Evolutionary conservation across 371 early-diverging fungal genomes (phyloP).

Genomic region (Syncephalastrum contaminatum): DNA sequence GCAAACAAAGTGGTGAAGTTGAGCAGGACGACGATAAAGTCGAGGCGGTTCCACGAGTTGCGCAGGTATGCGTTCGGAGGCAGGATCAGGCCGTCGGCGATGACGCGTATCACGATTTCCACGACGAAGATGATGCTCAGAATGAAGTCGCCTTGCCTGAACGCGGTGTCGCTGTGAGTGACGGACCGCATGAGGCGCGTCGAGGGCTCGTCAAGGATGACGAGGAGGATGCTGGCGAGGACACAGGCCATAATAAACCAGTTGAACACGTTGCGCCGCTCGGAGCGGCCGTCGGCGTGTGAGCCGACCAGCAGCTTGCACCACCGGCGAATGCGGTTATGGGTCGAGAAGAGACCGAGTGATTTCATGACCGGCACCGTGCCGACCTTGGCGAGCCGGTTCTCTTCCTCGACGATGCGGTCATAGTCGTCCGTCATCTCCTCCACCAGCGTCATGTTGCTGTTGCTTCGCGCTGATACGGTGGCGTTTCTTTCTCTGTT

Average conservation of each 20-base stretch:
- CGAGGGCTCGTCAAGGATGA: conserved; percentile 59
- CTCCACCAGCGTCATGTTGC: neutral
- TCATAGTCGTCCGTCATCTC: conserved; percentile 41
- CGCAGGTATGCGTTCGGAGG: conserved; percentile 52
- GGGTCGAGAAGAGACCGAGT: conserved; percentile 34
- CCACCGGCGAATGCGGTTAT: conserved; percentile 31
- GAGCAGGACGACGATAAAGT: conserved; percentile 50
- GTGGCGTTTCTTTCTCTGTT: too few relatives aligned
- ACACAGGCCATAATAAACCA: conserved; percentile 62
- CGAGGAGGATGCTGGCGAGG: conserved; percentile 53
- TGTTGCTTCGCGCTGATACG: neutral
- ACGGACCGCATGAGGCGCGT: conserved; percentile 36
- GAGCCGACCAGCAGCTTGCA: conserved; percentile 44
- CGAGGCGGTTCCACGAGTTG: conserved; percentile 57
- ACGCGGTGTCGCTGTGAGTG: conserved; percentile 29
- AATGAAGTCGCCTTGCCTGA: conserved; percentile 43
- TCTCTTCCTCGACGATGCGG: conserved; percentile 43
- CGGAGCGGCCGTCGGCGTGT: conserved; percentile 31
- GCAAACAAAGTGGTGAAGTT: conserved; percentile 49
- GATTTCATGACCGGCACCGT: conserved; percentile 26
- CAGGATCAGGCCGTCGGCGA: conserved; percentile 56
- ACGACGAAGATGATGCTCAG: conserved; percentile 48
- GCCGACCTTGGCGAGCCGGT: conserved; percentile 29
- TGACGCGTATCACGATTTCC: conserved; percentile 50
- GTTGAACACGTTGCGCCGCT: conserved; percentile 50